Evolutionary conservation across 805 yeast species (phyloP), one percentile per base, ranked within the genome.

Genomic region (Suhomyces tanzawaensis): DNA sequence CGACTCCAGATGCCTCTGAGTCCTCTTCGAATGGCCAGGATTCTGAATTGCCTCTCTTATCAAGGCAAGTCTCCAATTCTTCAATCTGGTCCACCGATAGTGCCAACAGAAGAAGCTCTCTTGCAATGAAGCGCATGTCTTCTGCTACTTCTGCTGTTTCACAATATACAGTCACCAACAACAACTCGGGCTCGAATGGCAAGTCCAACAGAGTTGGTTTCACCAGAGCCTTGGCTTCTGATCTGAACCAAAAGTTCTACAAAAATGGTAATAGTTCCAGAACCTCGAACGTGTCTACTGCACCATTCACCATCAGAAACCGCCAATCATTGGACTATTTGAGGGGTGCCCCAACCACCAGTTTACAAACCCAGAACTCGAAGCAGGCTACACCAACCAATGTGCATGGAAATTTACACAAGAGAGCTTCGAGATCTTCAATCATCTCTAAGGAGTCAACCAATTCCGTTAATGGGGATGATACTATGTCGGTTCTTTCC

Each of bases 1-100:
- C 38, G 4, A 27, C 38, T 3, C 38, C 38, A 13, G 38, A 35
- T 16, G 9, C 17, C 17, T 18, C 36, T n/a, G 25, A 25, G 4
- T 28, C 31, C 17, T 9, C 14, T 15, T 5, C 7, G 7, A 29
- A 5, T 15, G 23, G 23, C 13, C 6, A 24, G 5, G 13, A 24
- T 16, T 15, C 27, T 2, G 48, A 35, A 6, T 13, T 32, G 18
- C 29, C 30, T 5, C 40, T 29, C 14, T 25, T 36, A 19, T 40
- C 55, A 0, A 45, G 62, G 36, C 66, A 62, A 44, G 25, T 45
- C 4, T 62, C 71, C 21, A 50, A 46, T 38, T 45, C 58, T 3
- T 66, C 72, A 6, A 54, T 57, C 29, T 66, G 72, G 71, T 64
- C 71, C 13, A 46, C 60, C 13, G 71, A 66, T 32, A 51, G 55